Evolutionary conservation across 352 stramenopile species (phyloP), one percentile per base, ranked within the genome.

Genomic region (Phytophthora sojae): DNA sequence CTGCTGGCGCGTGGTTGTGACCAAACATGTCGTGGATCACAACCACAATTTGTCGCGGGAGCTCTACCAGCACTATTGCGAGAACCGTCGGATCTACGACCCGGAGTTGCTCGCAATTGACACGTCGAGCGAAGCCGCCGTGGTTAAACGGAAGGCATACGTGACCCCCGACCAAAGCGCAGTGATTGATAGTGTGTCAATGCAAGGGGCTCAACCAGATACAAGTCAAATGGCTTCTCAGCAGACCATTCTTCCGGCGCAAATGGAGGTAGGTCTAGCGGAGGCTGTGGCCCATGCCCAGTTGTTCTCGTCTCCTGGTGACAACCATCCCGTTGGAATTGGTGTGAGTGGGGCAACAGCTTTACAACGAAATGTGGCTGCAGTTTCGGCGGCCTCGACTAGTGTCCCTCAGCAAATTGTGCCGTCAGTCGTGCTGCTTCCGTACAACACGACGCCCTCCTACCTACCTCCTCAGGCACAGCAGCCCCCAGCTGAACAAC

Each of bases 31-130:
- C 4, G 73, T 89, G 15, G 85, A 92, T 49, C 86, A 94, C 65
- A 94, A 94, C 58, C 86, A 94, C 67, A 94, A 92, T 51, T 66
- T 94, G n/a, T 94, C 86, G 6, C 73, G 76, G 15, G 86, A 87
- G 49, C 60, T 94, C 26, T 91, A 89, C 35, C 80, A 91, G 26
- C 83, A 94, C 55, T 94, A 94, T 23, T 80, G 86, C 57, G 83
- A 92, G 54, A 94, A 94, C 39, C 85, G 86, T 2, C 82, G 86
- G 8, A 94, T 94, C 53, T 94, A 93, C 57, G 82, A 94, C 61
- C 83, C 82, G 0, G 82, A 92, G 14, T 61, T 94, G 5, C 79
- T 94, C 6, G 62, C 76, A 9, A 93, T 94, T 29, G 79, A 91
- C 49, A 67, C 77, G 30, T 77, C 73, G 17, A 87, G 66, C 25